phyloP scores from a whole-genome alignment of 208 protist species.

The Tetramitus jugosus region DNA sequence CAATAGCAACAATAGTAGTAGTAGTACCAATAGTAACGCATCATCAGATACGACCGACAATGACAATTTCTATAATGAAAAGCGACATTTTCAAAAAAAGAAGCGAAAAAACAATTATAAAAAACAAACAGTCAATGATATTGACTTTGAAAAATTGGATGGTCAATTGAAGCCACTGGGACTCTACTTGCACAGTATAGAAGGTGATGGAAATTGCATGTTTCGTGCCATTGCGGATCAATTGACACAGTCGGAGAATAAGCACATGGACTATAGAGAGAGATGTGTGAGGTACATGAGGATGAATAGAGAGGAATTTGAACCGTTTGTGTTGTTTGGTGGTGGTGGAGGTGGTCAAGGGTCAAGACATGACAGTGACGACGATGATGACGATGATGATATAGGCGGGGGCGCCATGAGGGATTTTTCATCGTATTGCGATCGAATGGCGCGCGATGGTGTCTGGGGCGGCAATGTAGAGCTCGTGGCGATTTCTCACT shows the following conservation, averaged over 20 bases:
- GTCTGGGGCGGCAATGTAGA: background rate
- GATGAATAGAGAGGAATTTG: background rate
- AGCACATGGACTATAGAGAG: background rate
- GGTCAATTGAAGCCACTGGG: conserved; percentile 2
- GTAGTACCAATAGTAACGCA: too few species aligned
- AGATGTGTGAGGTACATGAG: background rate
- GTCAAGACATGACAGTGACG: background rate
- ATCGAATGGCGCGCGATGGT: background rate
- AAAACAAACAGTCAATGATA: background rate
- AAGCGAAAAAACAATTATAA: background rate
- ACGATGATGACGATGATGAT: background rate
- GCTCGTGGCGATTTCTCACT: background rate
- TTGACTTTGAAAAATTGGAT: conserved; percentile 13
- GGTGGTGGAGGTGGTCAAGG: background rate
- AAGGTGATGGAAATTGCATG: conserved; percentile 10
- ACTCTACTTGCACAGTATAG: background rate
- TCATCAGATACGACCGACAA: too few species aligned
- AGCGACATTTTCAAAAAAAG: background rate
- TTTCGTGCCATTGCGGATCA: background rate
- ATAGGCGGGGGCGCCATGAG: too few species aligned
- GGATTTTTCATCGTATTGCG: background rate
- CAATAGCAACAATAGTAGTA: too few species aligned
- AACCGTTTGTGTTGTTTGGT: conserved; percentile 1
- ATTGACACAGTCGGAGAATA: background rate
- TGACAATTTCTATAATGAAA: background rate